These are phyloP conservation scores for Ustilaginoidea virens DNA, from an alignment of 2,329 filamentous ascomycete genomes.

Conservation along the genomic window DNA sequence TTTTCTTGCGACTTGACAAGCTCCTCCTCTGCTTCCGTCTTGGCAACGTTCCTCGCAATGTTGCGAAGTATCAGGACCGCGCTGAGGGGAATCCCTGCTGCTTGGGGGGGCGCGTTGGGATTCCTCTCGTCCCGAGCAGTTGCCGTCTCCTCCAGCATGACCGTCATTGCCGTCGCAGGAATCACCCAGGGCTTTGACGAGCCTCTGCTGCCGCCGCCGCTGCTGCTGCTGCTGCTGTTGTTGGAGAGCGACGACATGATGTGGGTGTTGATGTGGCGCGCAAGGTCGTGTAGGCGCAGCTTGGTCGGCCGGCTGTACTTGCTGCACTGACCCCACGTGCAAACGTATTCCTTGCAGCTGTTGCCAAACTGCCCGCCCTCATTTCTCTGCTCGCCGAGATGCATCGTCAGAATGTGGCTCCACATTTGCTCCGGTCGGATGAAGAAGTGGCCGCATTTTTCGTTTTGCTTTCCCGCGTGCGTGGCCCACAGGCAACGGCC, in stretches of 20 bases:
- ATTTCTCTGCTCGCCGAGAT: conserved; percentile 43
- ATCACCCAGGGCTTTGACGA: conserved; percentile 28
- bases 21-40: conserved; percentile 43
- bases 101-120: conserved; percentile 41
- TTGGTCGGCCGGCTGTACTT: conserved; percentile 33
- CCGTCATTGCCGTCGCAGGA: conserved; percentile 37
- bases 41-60: conserved; percentile 51
- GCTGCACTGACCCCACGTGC: conserved; percentile 52
- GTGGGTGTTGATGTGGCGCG: conserved; percentile 55
- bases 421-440: conserved; percentile 51
- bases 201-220: conserved; percentile 9
- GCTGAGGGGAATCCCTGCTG: conserved; percentile 64
- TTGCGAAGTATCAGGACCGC: conserved; percentile 66
- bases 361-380: conserved; percentile 42
- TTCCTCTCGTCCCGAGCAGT: conserved; percentile 41
- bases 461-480: conserved; percentile 19
- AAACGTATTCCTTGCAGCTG: conserved; percentile 36
- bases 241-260: conserved; percentile 25
- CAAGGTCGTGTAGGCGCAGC: conserved; percentile 35
- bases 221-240: conserved; percentile 7
- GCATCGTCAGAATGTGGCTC: conserved; percentile 51
- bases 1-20: conserved; percentile 31
- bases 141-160: conserved; percentile 40
- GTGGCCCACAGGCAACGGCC: conserved; percentile 50
- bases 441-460: conserved; percentile 45